Percentiles rank a stretch among this genome's conserved stretches.
phyloP scores from a whole-genome alignment of 225 moss, liverwort and hornwort genomes.

The Sphagnum contortum region DNA sequence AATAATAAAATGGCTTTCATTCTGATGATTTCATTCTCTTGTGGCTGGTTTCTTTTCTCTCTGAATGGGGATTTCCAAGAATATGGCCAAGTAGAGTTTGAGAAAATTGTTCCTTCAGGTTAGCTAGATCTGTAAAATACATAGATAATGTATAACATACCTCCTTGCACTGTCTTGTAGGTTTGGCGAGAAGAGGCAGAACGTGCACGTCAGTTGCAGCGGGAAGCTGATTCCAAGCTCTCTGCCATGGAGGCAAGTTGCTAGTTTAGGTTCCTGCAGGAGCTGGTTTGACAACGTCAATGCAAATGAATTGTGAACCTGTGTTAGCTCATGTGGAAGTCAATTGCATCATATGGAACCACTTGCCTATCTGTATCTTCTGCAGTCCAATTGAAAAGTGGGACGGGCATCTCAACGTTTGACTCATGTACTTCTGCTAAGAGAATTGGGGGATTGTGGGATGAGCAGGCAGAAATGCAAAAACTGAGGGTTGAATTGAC shows the following conservation, averaged over 20 bases:
- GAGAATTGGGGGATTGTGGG: background rate
- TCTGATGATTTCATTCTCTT: too few species aligned
- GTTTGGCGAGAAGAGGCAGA: conserved; percentile 10
- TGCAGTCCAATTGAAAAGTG: too few species aligned
- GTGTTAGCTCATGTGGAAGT: too few species aligned
- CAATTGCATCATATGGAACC: conserved; percentile 29
- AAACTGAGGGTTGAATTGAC: conserved; percentile 12
- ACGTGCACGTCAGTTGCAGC: conserved; percentile 5
- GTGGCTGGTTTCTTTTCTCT: too few species aligned
- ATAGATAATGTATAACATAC: too few species aligned
- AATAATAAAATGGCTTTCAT: too few species aligned
- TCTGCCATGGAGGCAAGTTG: conserved; percentile 6
- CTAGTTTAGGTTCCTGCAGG: background rate
- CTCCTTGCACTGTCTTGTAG: background rate
- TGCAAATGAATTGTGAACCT: background rate
- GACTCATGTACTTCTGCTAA: background rate
- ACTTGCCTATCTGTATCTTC: too few species aligned
- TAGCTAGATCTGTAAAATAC: too few species aligned
- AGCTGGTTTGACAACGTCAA: background rate
- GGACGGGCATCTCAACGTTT: too few species aligned
- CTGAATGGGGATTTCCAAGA: too few species aligned
- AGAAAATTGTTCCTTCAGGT: too few species aligned
- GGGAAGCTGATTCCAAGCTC: conserved; percentile 7
- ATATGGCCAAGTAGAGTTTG: too few species aligned
- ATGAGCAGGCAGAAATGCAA: conserved; percentile 10